phyloP scores from a whole-genome alignment of 2,329 filamentous ascomycete genomes.

The Ophiostoma ulmi region DNA sequence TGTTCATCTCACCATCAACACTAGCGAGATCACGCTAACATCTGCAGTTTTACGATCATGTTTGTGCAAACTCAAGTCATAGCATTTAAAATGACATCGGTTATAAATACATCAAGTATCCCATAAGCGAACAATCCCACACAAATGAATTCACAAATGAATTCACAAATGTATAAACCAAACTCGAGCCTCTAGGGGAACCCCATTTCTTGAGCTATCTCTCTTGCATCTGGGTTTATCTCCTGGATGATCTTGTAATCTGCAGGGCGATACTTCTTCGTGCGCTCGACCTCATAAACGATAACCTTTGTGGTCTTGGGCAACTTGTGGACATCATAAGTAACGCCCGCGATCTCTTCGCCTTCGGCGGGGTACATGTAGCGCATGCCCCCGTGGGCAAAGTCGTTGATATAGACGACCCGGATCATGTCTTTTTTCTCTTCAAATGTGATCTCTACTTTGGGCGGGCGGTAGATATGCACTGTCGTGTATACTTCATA shows the following conservation, averaged over 20 bases:
- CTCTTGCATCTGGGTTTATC: neutral
- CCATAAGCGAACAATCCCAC: neutral
- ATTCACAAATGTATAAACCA: neutral
- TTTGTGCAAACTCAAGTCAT: neutral
- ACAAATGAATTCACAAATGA: neutral
- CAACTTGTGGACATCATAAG: neutral
- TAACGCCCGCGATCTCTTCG: neutral
- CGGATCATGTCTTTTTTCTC: neutral
- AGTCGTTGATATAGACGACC: neutral
- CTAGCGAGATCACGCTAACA: neutral
- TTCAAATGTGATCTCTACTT: neutral
- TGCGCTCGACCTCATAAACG: slow-evolving; percentile 1
- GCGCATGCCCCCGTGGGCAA: neutral
- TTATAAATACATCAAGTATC: neutral
- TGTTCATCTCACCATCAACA: neutral
- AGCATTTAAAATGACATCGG: neutral
- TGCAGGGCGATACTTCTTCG: neutral
- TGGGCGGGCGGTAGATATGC: neutral
- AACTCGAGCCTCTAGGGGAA: neutral
- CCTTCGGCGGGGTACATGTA: neutral
- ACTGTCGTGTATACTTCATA: neutral
- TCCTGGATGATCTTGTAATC: slow-evolving; percentile 4
- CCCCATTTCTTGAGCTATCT: neutral
- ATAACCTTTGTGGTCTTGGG: slow-evolving; percentile 6
- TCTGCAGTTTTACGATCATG: neutral